phyloP scores from a whole-genome alignment of 2,329 filamentous ascomycete species.

The Fusarium buharicum region DNA sequence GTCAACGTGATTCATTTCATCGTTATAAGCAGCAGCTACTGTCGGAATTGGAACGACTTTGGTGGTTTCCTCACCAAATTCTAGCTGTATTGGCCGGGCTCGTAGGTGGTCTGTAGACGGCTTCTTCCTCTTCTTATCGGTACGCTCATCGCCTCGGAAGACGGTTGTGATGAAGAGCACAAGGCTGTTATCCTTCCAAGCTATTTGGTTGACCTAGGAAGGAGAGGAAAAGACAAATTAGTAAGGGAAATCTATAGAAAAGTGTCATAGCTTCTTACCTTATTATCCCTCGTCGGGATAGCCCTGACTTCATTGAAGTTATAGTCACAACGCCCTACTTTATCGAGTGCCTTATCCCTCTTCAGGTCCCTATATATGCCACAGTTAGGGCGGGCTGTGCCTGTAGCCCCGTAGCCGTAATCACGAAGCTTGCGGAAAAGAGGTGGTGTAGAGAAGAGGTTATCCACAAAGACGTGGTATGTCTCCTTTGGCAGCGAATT shows the following conservation, averaged over 20 bases:
- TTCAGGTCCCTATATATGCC: slow-evolving; percentile 8
- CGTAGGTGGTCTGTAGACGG: background rate
- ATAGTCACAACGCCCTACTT: background rate
- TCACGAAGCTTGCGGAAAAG: slow-evolving; percentile 19
- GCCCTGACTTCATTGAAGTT: slow-evolving; percentile 1
- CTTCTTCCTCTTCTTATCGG: background rate
- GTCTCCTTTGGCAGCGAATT: slow-evolving; percentile 14
- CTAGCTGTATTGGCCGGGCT: background rate
- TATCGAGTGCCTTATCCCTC: background rate
- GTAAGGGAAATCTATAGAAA: background rate
- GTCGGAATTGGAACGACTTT: background rate
- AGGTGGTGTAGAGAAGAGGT: slow-evolving; percentile 21
- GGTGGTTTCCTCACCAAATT: background rate
- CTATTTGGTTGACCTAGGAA: slow-evolving; percentile 22
- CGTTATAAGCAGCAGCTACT: background rate
- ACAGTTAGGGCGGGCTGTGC: slow-evolving; percentile 22
- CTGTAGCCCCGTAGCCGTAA: slow-evolving; percentile 11
- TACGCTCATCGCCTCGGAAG: background rate
- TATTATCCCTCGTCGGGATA: slow-evolving; percentile 4
- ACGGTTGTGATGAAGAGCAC: slow-evolving; percentile 23
- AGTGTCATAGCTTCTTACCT: background rate
- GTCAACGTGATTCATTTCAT: slow-evolving; percentile 9
- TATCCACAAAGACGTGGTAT: slow-evolving; percentile 34
- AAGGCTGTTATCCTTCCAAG: slow-evolving; percentile 31
- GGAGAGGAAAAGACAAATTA: slow-evolving; percentile 10